Base-by-base conservation (phyloP, 768 basidiomycete genomes). In the Chalciporus chontae region DNA sequence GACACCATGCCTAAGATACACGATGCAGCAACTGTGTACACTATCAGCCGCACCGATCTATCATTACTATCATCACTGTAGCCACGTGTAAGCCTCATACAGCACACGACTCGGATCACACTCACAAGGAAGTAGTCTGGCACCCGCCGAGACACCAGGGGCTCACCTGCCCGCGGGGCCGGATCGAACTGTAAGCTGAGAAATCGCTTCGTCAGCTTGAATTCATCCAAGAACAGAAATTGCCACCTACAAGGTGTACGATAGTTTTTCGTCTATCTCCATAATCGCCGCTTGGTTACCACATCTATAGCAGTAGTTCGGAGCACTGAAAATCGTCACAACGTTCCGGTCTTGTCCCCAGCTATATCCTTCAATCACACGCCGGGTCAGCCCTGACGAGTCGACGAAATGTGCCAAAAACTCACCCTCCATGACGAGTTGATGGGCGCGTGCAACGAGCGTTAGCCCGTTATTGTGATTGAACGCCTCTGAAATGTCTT, bases 281-380 rank as follows among this genome's bases (percentile, higher is more conserved):
- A 99, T 95, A 69, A 99, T 99, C 43, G 96, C 96, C 48, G 96
- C 96, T 66, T 98, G 96, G 70, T 99, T 99, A 47, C 96, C 96
- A 68, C 96, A 99, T 68, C 96, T 80, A 77, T 99, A 99, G 73
- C 95, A 99, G 72, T 97, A 99, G 74, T 99, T 99, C 38, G 96
- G 96, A 58, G 96, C 96, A 57, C 94, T 97, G 78, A 97, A 99
- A 67, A 99, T 97, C 38, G 95, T 99, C 57, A 99, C 95, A 19
- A 99, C 95, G 68, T 97, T 98, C 71, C 93, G 83, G 73, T 98
- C 95, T 73, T 98, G 95, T 52, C 94, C 93, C 95, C 95, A 98
- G 68, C 93, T 96, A 69, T 90, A 90, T 40, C 88, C 87, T 89
- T 51, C 27, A 52, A 27, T 29, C 24, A 43, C 41, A 17, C 27